Conservation (phyloP, 352 stramenopile genomes). For the Pelagophyceae sp. region DNA sequence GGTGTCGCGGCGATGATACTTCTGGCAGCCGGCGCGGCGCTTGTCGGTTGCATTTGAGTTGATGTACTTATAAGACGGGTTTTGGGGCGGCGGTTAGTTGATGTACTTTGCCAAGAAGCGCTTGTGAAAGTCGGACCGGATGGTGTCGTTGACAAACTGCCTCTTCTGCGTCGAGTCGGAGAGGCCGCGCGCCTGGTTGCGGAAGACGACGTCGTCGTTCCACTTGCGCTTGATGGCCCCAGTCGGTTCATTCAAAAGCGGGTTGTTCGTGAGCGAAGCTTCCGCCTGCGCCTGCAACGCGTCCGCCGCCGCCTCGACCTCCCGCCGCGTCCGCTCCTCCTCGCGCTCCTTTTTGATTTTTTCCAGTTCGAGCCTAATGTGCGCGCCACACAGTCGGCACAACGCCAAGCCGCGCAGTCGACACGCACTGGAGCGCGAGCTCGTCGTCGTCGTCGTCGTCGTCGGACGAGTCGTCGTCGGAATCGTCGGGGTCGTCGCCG, state of each 20-base stretch:
- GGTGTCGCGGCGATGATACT: too few species aligned
- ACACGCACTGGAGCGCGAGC: conserved; percentile 85
- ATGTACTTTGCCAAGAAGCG: conserved; percentile 96
- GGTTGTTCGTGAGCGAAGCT: conserved; percentile 82
- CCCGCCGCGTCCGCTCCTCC: conserved; percentile 73
- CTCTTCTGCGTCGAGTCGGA: conserved; percentile 79
- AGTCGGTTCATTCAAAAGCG: conserved; percentile 53
- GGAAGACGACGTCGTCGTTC: conserved; percentile 99
- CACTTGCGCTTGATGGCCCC: conserved; percentile 80
- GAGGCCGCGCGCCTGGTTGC: conserved; percentile 89
- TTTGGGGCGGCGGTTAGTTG: too few species aligned
- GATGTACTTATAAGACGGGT: too few species aligned
- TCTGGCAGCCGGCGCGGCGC: too few species aligned
- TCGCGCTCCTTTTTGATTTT: conserved; percentile 94
- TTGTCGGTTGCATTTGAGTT: too few species aligned
- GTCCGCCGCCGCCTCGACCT: conserved; percentile 59
- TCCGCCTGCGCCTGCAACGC: conserved; percentile 75
- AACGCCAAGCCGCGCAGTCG: too few species aligned
- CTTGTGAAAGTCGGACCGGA: conserved; percentile 98
- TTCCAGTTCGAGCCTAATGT: conserved; percentile 90
- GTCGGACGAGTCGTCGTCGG: conserved; percentile 51
- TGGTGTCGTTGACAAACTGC: conserved; percentile 99
- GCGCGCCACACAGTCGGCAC: too few species aligned
- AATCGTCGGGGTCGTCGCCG: conserved; percentile 63
- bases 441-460: conserved; percentile 91